Base-by-base conservation (phyloP, 208 protist species). In the Leptomonas seymouri region DNA sequence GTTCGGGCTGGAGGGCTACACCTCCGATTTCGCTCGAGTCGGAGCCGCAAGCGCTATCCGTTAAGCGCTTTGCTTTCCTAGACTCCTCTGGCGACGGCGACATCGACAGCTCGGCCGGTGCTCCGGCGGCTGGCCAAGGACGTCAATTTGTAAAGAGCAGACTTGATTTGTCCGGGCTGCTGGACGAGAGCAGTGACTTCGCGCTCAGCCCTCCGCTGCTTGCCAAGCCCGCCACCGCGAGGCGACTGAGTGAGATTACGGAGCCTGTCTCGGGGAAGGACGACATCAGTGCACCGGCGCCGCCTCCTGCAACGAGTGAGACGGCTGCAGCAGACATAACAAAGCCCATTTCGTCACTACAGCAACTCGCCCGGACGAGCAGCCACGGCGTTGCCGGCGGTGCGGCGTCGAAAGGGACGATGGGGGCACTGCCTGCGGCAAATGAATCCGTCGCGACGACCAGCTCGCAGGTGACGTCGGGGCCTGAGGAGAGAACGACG, bases 1-100 rank as follows among this genome's bases (percentile, higher is more conserved):
- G 20, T 4, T 16, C 25, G 53, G 41, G 58, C 25, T 23, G 44
- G 3, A 27, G 23, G 36, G 7, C 58, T 9, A 28, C 39, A 2
- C 18, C 42, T 4, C 28, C 7, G 12, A 28, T 44, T n/a, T 59
- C 60, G 15, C 12, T 48, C 1, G 69, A 50, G 41, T 23, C 55
- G 44, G 64, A 67, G 45, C 51, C 50, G 11, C 21, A 55, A 11
- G 54, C 64, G 9, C 25, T 58, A 20, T 45, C 67, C 12, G 76
- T 76, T 39, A 67, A 62, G 23, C 70, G 71, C 9, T 82, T 82
- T 57, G 41, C 76, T n/a, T 39, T 71, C 21, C 41, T 66, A 18
- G 70, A 77, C 60, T 80, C 75, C 18, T 70, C 39, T 16, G 58
- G 53, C 21, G 58, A 61, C 11, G 56, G 50, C 27, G 44, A 62